Percentiles rank a stretch among this genome's conserved stretches.
Conservation (phyloP, 2,329 filamentous ascomycete genomes). For the Sclerotinia subarctica region DNA sequence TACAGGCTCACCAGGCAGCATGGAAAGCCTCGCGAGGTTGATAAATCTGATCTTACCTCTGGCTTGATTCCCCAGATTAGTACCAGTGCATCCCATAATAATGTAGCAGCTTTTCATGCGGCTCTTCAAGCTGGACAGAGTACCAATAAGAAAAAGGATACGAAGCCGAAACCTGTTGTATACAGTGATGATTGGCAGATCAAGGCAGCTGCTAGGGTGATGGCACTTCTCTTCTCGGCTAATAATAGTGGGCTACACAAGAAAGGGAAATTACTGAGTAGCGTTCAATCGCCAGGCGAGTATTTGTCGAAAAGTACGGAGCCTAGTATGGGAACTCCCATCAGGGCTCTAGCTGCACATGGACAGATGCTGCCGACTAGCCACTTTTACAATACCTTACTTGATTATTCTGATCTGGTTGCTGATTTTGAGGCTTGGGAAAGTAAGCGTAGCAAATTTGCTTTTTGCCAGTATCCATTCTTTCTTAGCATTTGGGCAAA, state of each 20-base stretch:
- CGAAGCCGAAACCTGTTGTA: constrained; percentile 53
- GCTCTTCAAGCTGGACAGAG: constrained; percentile 77
- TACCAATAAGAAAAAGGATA: constrained; percentile 57
- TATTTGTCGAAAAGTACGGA: constrained; percentile 7
- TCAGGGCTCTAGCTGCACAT: constrained; percentile 43
- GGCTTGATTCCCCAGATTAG: constrained; percentile 69
- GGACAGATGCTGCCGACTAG: constrained; percentile 74
- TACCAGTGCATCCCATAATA: constrained; percentile 51
- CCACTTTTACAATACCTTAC: constrained; percentile 81
- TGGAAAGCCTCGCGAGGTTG: constrained; percentile 57
- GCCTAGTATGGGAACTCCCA: constrained; percentile 13
- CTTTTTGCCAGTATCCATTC: constrained; percentile 91
- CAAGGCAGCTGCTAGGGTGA: constrained; percentile 72
- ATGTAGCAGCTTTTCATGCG: constrained; percentile 50
- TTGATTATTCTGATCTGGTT: constrained; percentile 83
- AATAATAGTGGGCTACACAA: constrained; percentile 57
- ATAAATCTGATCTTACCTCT: constrained; percentile 57
- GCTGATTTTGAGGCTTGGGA: constrained; percentile 90
- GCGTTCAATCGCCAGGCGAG: constrained; percentile 35
- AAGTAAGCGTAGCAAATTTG: constrained; percentile 67
- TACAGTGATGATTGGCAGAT: constrained; percentile 91
- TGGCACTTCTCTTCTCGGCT: constrained; percentile 77
- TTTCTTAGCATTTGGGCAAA: constrained; percentile 90
- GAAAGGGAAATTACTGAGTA: constrained; percentile 39
- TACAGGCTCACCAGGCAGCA: constrained; percentile 73